phyloP scores from a whole-genome alignment of 2,329 filamentous ascomycete genomes.

The Curvularia spicifera region DNA sequence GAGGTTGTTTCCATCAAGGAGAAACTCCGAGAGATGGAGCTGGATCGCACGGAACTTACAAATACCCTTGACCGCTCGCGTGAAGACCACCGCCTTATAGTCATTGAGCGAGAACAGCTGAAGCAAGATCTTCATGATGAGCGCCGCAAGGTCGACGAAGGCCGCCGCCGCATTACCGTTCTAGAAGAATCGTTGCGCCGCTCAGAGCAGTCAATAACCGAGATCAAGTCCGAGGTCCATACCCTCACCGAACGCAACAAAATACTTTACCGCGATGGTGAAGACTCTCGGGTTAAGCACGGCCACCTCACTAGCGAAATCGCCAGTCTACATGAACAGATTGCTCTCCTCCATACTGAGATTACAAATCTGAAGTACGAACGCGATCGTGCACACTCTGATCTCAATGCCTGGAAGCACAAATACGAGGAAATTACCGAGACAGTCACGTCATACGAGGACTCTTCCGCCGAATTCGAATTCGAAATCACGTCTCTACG shows the following conservation, averaged over 20 bases:
- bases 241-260: conserved; percentile 30
- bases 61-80: conserved; percentile 25
- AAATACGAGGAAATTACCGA: conserved; percentile 35
- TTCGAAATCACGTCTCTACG: conserved; percentile 34
- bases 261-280: conserved; percentile 24
- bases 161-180: conserved; percentile 24
- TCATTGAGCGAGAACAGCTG: conserved; percentile 34
- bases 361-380: conserved; percentile 28
- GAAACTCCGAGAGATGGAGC: conserved; percentile 28
- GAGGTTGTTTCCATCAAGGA: conserved; percentile 35
- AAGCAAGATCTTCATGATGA: conserved; percentile 33
- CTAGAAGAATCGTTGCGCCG: conserved; percentile 33
- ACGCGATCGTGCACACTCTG: conserved; percentile 28
- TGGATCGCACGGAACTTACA: conserved; percentile 28
- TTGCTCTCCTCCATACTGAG: conserved; percentile 29
- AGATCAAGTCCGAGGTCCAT: conserved; percentile 24
- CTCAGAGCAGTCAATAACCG: conserved; percentile 23
- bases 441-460: conserved; percentile 30
- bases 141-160: conserved; percentile 23
- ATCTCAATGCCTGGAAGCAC: conserved; percentile 31
- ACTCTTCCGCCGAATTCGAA: conserved; percentile 30
- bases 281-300: conserved; percentile 27
- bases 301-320: conserved; percentile 23
- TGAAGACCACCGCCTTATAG: conserved; percentile 29
- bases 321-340: conserved; percentile 22